Base-by-base conservation (phyloP, 2,329 filamentous ascomycete species). In the Arthrinium phaeospermum region DNA sequence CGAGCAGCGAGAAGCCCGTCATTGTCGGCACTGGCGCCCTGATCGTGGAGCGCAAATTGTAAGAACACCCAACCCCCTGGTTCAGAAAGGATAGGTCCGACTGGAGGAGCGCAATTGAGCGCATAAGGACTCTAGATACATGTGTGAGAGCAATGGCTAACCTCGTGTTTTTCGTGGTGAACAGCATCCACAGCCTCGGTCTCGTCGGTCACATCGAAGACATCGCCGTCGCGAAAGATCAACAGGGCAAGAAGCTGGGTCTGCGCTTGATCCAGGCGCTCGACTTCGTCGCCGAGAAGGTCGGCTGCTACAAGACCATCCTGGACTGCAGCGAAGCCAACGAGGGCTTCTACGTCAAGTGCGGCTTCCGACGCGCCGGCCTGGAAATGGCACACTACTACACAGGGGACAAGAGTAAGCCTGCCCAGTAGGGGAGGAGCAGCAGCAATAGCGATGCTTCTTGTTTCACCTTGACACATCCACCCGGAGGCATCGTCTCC, bases 361-460 rank as follows among this genome's bases (percentile, higher is more conserved):
- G 96, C 84, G 96, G 96, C 72, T 98, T 97, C 84, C 93, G 94
- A 84, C 88, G 94, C 74, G 96, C 95, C 41, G 96, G 96, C 22
- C 85, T 98, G 72, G 94, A 99, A 85, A 98, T 99, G 96, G 95
- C 96, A 61, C 94, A 98, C 86, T 98, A 98, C 84, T 96, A 97
- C 81, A 94, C 92, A 73, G 82, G 79, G 68, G 80, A 82, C 77
- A 88, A 88, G 80, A 85, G 82, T 81, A 88, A 87, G 79, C 68
- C 68, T 19, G 75, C 79, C 72, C 77, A 79, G 76, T 74, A 70
- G 30, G 41, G 30, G 30, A 8, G 22, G 16, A 34, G 44, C 34
- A 41, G 37, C 37, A 41, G 37, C 10, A 30, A 30, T 30, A 51
- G 10, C 19, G 57, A 41, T 37, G 57, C 57, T 64, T 41, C 57